Evolutionary conservation across 2,329 filamentous ascomycete species (phyloP).

Genomic region (Paracorniculantispora psalliotae): DNA sequence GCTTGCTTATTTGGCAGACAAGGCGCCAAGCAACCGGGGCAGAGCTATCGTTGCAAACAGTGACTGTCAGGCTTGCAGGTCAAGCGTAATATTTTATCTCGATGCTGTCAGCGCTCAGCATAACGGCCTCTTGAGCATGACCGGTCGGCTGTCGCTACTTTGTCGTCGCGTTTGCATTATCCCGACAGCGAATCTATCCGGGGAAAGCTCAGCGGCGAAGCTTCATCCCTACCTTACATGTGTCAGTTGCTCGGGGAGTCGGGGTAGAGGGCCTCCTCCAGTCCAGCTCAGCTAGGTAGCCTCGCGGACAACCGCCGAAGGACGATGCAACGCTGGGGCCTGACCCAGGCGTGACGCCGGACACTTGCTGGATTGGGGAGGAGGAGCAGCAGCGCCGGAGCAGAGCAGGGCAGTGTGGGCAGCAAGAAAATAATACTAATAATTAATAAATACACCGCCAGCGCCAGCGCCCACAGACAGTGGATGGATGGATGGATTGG

Average conservation of each 20-base stretch:
- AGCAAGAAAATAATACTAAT: too few relatives aligned
- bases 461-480: not conserved
- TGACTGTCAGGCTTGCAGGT: conserved; percentile 1
- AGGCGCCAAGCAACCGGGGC: not conserved
- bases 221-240: not conserved
- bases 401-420: not conserved
- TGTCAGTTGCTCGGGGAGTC: too few relatives aligned
- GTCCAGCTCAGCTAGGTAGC: not conserved
- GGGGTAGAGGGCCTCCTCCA: not conserved
- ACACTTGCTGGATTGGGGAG: not conserved
- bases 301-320: conserved; percentile 1
- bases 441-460: not conserved
- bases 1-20: conserved; percentile 4
- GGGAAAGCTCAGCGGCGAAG: not conserved
- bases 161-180: conserved; percentile 6
- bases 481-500: not conserved
- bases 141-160: not conserved
- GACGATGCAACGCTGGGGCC: not conserved
- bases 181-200: not conserved
- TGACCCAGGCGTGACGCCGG: conserved; percentile 4
- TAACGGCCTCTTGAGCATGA: not conserved
- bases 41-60: not conserved
- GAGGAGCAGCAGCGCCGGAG: not conserved
- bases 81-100: not conserved
- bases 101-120: conserved; percentile 2